Conservation (phyloP, 2,329 filamentous ascomycete genomes). For the Atkinsonella hypoxylon region DNA sequence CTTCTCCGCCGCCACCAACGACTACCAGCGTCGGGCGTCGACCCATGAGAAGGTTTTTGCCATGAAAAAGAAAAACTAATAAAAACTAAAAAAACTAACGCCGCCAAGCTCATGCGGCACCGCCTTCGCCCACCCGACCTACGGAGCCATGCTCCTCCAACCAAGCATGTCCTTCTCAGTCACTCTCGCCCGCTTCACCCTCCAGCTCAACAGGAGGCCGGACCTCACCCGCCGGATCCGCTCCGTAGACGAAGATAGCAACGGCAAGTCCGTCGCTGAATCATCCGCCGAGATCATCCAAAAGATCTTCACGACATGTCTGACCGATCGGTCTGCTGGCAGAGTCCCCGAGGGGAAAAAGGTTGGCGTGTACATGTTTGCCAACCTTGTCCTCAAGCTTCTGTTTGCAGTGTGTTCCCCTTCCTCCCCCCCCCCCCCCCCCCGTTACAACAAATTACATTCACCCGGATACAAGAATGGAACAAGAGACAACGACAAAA, state of each 20-base stretch:
- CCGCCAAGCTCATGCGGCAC: conserved; percentile 61
- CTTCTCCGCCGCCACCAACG: no score
- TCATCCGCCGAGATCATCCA: conserved; percentile 81
- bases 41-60: no score
- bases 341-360: conserved; percentile 72
- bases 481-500: no score
- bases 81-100: no score
- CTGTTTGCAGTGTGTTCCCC: conserved; percentile 58
- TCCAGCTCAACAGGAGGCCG: conserved; percentile 70
- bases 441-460: no score
- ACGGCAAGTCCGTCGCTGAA: conserved; percentile 71
- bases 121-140: conserved; percentile 65
- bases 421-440: no score
- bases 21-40: no score
- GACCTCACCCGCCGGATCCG: conserved; percentile 60
- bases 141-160: conserved; percentile 71
- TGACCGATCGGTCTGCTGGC: conserved; percentile 65
- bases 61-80: neutral
- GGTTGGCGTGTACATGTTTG: conserved; percentile 79
- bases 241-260: conserved; percentile 47
- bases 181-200: conserved; percentile 69
- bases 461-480: no score
- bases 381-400: conserved; percentile 79
- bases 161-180: conserved; percentile 74
- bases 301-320: conserved; percentile 79